Conservation (phyloP, 2,329 filamentous ascomycete genomes). For the Penicillium sp. region DNA sequence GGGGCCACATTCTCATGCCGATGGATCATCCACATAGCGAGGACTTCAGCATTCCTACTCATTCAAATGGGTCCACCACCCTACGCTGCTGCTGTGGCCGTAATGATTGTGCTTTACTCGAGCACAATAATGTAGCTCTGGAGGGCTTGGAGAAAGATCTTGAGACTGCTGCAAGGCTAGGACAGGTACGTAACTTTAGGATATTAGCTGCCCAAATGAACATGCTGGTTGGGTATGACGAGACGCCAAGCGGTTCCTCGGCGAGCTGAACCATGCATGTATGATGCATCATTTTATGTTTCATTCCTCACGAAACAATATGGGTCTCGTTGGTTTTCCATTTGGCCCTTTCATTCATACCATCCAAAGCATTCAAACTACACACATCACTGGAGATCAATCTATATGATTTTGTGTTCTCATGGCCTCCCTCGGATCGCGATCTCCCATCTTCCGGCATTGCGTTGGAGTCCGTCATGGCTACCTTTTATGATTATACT, state of each 20-base stretch:
- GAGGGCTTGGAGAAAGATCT: slow-evolving; percentile 85
- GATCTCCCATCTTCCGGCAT: slow-evolving; percentile 30
- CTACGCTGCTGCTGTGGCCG: slow-evolving; percentile 80
- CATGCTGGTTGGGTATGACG: slow-evolving; percentile 5
- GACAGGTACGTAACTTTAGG: slow-evolving; percentile 70
- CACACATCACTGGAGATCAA: neutral
- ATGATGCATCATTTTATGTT: slow-evolving; percentile 19
- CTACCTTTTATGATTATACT: slow-evolving; percentile 25
- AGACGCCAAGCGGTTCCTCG: slow-evolving; percentile 5
- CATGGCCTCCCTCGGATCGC: slow-evolving; percentile 25
- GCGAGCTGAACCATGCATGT: slow-evolving; percentile 22
- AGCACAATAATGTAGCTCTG: slow-evolving; percentile 74
- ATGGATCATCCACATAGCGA: slow-evolving; percentile 32
- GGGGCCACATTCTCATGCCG: slow-evolving; percentile 31
- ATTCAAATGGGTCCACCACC: slow-evolving; percentile 27
- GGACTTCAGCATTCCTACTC: slow-evolving; percentile 35
- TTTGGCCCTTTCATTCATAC: neutral
- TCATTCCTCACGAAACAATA: slow-evolving; percentile 16
- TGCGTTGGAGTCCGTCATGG: slow-evolving; percentile 34
- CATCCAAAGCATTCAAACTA: neutral
- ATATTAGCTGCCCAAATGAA: slow-evolving; percentile 2
- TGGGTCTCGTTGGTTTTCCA: slow-evolving; percentile 2
- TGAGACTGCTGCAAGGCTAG: slow-evolving; percentile 78
- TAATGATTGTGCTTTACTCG: slow-evolving; percentile 73
- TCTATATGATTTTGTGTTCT: neutral